A percentile compares a stretch with the other conserved stretches of the same genome.
These are phyloP conservation scores for Apiotrichum mycotoxinovorans DNA, from an alignment of 1,284 basidiomycete species.

Conservation along the genomic window DNA sequence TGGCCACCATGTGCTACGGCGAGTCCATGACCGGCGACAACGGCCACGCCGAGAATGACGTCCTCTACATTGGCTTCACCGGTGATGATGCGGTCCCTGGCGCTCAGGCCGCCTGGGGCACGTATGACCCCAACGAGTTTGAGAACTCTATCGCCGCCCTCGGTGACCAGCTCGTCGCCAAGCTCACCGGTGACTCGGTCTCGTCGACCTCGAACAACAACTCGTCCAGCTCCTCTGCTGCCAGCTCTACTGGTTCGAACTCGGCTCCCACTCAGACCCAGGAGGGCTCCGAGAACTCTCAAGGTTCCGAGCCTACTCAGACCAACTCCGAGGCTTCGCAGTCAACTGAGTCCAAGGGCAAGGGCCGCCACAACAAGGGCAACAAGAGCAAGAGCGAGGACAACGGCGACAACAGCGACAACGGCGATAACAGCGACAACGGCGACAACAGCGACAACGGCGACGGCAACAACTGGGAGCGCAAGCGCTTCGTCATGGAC, in stretches of 20 bases:
- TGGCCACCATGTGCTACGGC: neutral
- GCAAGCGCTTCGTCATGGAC: neutral
- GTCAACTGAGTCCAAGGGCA: neutral
- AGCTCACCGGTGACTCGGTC: neutral
- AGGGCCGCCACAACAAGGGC: neutral
- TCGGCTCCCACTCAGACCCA: no score
- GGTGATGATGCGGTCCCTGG: neutral
- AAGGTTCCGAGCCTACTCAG: no score
- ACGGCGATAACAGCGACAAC: neutral
- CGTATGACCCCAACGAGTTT: neutral
- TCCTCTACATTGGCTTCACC: constrained; percentile 1
- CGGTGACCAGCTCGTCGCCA: neutral
- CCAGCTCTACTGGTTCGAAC: neutral
- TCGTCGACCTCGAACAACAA: no score
- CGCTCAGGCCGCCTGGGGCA: neutral
- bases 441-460: neutral
- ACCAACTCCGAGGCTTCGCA: no score
- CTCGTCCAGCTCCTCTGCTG: no score
- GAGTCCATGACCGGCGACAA: neutral
- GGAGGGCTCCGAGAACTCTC: no score
- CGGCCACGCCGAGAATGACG: neutral
- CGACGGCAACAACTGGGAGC: neutral
- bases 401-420: neutral
- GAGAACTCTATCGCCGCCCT: neutral
- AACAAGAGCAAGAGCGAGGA: neutral